These are phyloP conservation scores for Pythium aquatile DNA, from an alignment of 352 stramenopile species.

Conservation along the genomic window DNA sequence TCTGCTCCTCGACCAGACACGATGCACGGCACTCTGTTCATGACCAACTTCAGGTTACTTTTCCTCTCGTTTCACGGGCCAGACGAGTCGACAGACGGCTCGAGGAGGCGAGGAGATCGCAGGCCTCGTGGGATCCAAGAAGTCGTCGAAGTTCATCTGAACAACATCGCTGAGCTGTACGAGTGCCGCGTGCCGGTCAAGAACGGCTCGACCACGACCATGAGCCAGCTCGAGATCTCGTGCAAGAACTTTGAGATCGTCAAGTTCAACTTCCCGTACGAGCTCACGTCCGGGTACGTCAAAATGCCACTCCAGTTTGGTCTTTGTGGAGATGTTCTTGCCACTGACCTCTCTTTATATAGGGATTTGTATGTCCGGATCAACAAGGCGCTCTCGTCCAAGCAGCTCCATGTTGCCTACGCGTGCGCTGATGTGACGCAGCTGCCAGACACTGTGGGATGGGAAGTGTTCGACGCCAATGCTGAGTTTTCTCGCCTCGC, in stretches of 20 bases:
- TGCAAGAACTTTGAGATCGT: slow-evolving; percentile 88
- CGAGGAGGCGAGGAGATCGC: not conserved
- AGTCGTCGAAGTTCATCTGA: slow-evolving; percentile 62
- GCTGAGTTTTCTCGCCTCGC: slow-evolving; percentile 60
- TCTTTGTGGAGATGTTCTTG: not conserved
- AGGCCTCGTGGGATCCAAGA: slow-evolving; percentile 31
- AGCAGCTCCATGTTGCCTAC: slow-evolving; percentile 55
- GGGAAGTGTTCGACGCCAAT: slow-evolving; percentile 52
- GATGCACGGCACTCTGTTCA: slow-evolving; percentile 69
- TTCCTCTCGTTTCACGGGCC: slow-evolving; percentile 71
- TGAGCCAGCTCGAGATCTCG: slow-evolving; percentile 76
- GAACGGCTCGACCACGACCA: slow-evolving; percentile 27
- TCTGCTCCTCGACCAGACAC: slow-evolving; percentile 17
- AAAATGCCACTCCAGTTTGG: not conserved
- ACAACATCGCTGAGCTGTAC: slow-evolving; percentile 75
- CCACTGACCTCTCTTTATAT: not conserved
- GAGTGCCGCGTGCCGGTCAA: slow-evolving; percentile 49
- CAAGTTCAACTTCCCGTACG: slow-evolving; percentile 72
- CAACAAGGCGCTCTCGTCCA: slow-evolving; percentile 51
- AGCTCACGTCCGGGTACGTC: slow-evolving; percentile 52
- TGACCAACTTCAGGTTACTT: slow-evolving; percentile 69
- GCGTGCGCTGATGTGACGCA: slow-evolving; percentile 33
- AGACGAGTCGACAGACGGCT: slow-evolving; percentile 9
- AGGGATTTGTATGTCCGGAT: slow-evolving; percentile 70
- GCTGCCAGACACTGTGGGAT: slow-evolving; percentile 49